A percentile compares a stretch with the other conserved stretches of the same genome.
Conservation (phyloP, 2,329 filamentous ascomycete species). For the Calonectria hawksworthii region DNA sequence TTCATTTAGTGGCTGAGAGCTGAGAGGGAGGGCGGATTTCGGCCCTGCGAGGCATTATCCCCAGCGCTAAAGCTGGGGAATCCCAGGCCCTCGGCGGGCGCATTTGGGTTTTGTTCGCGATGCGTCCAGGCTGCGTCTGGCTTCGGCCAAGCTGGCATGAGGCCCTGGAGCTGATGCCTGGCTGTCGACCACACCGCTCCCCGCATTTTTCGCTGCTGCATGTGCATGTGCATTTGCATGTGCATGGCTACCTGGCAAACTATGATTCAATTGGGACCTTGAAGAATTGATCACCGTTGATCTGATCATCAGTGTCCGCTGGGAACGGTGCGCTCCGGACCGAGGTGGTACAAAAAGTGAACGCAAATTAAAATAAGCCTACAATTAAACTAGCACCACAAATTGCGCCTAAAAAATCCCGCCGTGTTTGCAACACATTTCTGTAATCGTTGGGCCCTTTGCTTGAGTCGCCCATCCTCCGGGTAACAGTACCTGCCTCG, state of each 20-base stretch:
- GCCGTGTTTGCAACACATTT: not conserved
- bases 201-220: not conserved
- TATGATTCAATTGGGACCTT: not conserved
- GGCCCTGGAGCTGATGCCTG: no score
- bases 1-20: conserved; percentile 2
- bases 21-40: not conserved
- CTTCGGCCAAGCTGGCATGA: not conserved
- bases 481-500: not conserved
- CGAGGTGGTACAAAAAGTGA: not conserved
- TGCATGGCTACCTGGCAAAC: not conserved
- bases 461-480: not conserved
- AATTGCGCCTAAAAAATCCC: not conserved
- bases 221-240: not conserved
- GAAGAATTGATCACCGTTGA: not conserved
- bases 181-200: not conserved
- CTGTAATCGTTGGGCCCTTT: not conserved
- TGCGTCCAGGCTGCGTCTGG: not conserved
- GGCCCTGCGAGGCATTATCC: not conserved
- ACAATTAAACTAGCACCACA: not conserved
- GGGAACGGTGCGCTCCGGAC: not conserved
- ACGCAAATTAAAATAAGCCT: not conserved
- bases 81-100: not conserved
- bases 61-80: not conserved
- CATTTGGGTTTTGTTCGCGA: not conserved
- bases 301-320: not conserved